Percentiles rank a stretch among this genome's conserved stretches.
Evolutionary conservation across 2,329 filamentous ascomycete genomes (phyloP).

Genomic region (Escovopsis sp.): DNA sequence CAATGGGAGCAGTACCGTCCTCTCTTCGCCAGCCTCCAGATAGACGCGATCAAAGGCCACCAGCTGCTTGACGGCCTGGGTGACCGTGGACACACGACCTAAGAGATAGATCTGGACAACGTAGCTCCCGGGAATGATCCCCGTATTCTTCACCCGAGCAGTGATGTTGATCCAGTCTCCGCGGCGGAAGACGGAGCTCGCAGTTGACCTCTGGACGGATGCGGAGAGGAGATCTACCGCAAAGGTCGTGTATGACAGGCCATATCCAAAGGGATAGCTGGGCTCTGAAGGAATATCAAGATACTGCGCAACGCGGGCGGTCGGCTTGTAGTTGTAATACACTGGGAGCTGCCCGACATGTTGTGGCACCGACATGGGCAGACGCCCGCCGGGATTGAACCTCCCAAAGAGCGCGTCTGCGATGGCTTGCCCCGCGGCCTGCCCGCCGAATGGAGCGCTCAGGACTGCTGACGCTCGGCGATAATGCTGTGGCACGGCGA

Average conservation of each 20-base stretch:
- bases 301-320: slow-evolving; percentile 1
- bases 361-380: slow-evolving; percentile 2
- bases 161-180: slow-evolving; percentile 4
- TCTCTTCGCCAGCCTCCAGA: slow-evolving; percentile 4
- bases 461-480: slow-evolving; percentile 1
- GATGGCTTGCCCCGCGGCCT: slow-evolving; percentile 3
- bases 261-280: slow-evolving; percentile 3
- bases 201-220: neutral
- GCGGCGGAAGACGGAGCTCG: neutral
- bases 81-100: slow-evolving; percentile 3
- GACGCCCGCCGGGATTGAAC: slow-evolving; percentile 3
- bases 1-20: neutral
- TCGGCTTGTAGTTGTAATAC: slow-evolving; percentile 5
- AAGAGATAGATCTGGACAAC: slow-evolving; percentile 3
- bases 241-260: slow-evolving; percentile 5
- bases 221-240: slow-evolving; percentile 1
- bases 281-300: slow-evolving; percentile 4
- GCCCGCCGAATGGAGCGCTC: slow-evolving; percentile 3
- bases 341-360: slow-evolving; percentile 1
- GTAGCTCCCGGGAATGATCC: slow-evolving; percentile 2
- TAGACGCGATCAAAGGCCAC: slow-evolving; percentile 4
- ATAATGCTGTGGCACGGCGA: slow-evolving; percentile 4
- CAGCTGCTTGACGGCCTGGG: slow-evolving; percentile 4
- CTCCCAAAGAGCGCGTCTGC: slow-evolving; percentile 4
- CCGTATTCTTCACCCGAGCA: slow-evolving; percentile 1